phyloP scores from a whole-genome alignment of 2,329 filamentous ascomycete species.

The Parafenestella ontariensis region DNA sequence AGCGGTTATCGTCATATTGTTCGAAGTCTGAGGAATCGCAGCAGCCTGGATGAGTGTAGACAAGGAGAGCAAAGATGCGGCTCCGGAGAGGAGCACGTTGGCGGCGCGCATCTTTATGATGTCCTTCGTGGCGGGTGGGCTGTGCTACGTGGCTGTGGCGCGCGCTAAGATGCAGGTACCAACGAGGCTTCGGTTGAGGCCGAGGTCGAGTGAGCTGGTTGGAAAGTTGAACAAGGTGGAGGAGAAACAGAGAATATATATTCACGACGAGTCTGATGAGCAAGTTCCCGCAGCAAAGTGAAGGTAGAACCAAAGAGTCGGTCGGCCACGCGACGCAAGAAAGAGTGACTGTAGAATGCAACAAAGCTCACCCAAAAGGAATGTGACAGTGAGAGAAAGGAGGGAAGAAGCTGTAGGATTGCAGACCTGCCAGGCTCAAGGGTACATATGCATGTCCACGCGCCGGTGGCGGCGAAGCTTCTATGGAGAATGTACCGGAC shows the following conservation, averaged over 20 bases:
- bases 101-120: constrained; percentile 27
- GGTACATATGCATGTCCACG: constrained; percentile 24
- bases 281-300: background rate
- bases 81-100: constrained; percentile 32
- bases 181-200: constrained; percentile 14
- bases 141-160: constrained; percentile 32
- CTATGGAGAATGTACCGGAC: background rate
- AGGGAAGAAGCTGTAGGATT: constrained; percentile 14
- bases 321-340: constrained; percentile 15
- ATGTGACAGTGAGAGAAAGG: constrained; percentile 33
- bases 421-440: constrained; percentile 8
- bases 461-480: constrained; percentile 5
- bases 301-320: constrained; percentile 1
- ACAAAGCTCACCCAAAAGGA: constrained; percentile 27
- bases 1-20: constrained; percentile 22
- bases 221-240: background rate
- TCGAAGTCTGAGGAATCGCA: constrained; percentile 27
- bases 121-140: constrained; percentile 30
- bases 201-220: background rate
- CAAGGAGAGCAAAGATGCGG: constrained; percentile 30
- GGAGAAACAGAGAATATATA: background rate
- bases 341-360: constrained; percentile 30
- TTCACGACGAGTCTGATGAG: background rate
- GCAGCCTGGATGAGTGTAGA: constrained; percentile 23
- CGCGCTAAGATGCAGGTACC: constrained; percentile 26